Percentiles rank a stretch among this genome's conserved stretches.
Conservation (phyloP, 345 rosid species). For the Sonneratia caseolaris region DNA sequence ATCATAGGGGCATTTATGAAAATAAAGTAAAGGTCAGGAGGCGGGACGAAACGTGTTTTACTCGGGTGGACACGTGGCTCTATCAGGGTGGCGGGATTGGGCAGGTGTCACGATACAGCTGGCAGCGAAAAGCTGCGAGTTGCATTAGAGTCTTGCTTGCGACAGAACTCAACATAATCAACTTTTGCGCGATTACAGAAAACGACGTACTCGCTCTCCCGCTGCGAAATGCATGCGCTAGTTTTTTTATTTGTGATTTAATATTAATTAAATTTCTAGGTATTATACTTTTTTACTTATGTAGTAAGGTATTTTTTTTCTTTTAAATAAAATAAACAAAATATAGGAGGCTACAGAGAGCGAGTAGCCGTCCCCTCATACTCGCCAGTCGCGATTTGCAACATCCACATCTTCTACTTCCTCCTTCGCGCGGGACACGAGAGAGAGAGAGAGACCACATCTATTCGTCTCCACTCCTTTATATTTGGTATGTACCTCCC, state of each 20-base stretch:
- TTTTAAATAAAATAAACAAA: too few relatives aligned
- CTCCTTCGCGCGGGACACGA: neutral
- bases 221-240: too few relatives aligned
- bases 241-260: too few relatives aligned
- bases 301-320: too few relatives aligned
- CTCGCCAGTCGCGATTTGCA: neutral
- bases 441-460: neutral
- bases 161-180: neutral
- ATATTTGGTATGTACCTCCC: constrained; percentile 7
- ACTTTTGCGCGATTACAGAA: constrained; percentile 2
- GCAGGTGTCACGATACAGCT: constrained; percentile 6
- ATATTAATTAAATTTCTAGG: too few relatives aligned
- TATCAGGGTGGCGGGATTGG: neutral
- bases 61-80: neutral
- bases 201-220: neutral
- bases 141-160: neutral
- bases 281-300: too few relatives aligned
- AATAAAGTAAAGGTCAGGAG: neutral
- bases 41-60: neutral
- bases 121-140: neutral
- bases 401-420: neutral
- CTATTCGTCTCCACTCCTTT: constrained; percentile 2
- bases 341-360: too few relatives aligned
- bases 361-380: neutral
- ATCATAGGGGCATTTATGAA: neutral